Base-by-base conservation (phyloP, 2,329 filamentous ascomycete species). In the Fusarium verticillioides region DNA sequence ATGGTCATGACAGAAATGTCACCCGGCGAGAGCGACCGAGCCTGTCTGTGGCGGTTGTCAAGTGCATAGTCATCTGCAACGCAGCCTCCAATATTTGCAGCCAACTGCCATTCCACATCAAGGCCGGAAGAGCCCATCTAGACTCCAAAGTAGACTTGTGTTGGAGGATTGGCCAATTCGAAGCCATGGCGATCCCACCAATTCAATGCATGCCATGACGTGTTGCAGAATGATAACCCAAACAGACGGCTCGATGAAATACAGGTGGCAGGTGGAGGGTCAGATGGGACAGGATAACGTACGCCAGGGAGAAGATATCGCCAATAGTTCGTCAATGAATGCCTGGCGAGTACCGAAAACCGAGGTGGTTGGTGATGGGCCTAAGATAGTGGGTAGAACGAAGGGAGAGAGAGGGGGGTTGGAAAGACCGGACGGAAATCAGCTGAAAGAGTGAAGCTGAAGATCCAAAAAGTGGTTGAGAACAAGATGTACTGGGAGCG, bases 371-470 rank as follows among this genome's bases (percentile, higher is more conserved):
- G 76, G 73, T 63, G 67, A 57, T 54, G 19, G 52, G 56, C 65
- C 52, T 70, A 37, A 59, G 37, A 66, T 67, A 63, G 70, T 71
- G 63, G 61, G 59, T 53, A 71, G 62, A 75, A 68, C 53, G 63
- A 72, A 76, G 73, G 69, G 71, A 70, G 66, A 69, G 66, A 67
- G 62, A 58, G 63, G 71, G 65, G 62, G 69, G 69, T 60, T 69
- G 73, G 75, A 79, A 78, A 77, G 79, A 84, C 79, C 79, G 83
- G 81, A 84, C 80, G 81, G 81, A 78, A 77, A 72, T 77, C 79
- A 80, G 80, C 81, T 83, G 74, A 84, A 81, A 80, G 83, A 84
- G 79, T 84, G 83, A 84, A 84, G 82, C 81, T 79, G 82, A 80
- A 73, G 75, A 79, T 81, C 78, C 75, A 75, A 68, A 76, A 82